Evolutionary conservation across 1,284 basidiomycete species (phyloP).

Genomic region (Cryptococcus deneoformans): DNA sequence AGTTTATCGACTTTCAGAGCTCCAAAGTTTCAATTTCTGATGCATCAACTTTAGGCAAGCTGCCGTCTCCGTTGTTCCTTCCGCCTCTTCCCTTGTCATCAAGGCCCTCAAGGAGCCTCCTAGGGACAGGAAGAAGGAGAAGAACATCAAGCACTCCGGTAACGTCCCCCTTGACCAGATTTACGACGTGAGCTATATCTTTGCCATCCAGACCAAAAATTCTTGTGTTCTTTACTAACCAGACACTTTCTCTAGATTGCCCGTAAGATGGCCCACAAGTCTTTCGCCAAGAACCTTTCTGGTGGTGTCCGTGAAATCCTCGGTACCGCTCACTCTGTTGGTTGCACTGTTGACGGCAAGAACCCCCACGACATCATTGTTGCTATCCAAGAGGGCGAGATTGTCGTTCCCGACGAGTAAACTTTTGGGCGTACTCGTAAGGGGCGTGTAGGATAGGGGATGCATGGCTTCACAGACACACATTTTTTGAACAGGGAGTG

Average conservation of each 20-base stretch:
- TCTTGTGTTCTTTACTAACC: background rate
- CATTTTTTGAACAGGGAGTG: no score
- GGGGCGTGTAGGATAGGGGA: background rate
- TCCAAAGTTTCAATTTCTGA: background rate
- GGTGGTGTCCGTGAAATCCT: conserved; percentile 93
- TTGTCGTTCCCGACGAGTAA: conserved; percentile 94
- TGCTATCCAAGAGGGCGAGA: conserved; percentile 90
- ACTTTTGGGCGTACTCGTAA: conserved; percentile 16
- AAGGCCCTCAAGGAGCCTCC: conserved; percentile 99
- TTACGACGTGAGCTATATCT: conserved; percentile 59
- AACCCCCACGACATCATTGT: conserved; percentile 94
- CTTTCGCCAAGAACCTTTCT: conserved; percentile 86
- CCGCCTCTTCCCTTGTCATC: conserved; percentile 97
- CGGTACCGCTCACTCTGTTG: conserved; percentile 87
- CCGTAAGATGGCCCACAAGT: conserved; percentile 95
- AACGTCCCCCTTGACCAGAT: conserved; percentile 94
- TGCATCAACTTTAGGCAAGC: conserved; percentile 61
- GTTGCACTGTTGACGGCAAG: conserved; percentile 94
- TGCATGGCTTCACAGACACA: background rate
- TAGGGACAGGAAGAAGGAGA: conserved; percentile 99
- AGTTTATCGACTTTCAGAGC: background rate
- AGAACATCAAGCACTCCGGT: conserved; percentile 98
- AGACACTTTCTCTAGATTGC: conserved; percentile 35
- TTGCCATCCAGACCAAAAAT: no score
- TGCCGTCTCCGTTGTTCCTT: conserved; percentile 93